These are phyloP conservation scores for Galerina marginata DNA, from an alignment of 768 basidiomycete genomes.

Conservation along the genomic window DNA sequence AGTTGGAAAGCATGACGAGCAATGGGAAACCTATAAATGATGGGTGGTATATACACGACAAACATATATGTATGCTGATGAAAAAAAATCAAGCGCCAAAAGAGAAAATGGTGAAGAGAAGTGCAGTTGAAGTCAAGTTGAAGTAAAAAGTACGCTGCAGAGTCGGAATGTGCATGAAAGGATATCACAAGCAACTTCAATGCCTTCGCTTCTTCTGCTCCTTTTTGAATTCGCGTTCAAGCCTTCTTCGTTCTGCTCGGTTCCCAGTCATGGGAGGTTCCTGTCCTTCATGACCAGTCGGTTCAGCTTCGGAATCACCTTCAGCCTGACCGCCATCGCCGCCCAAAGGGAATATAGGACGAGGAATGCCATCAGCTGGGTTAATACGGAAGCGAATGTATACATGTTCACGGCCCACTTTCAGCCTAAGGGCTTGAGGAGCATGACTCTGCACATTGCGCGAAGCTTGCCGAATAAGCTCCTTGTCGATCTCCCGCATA, in stretches of 20 bases:
- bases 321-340: slow-evolving; percentile 13
- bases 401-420: slow-evolving; percentile 21
- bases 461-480: slow-evolving; percentile 22
- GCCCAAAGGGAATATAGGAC: background rate
- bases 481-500: slow-evolving; percentile 23
- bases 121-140: no score
- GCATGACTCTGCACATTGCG: slow-evolving; percentile 13
- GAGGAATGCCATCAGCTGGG: slow-evolving; percentile 8
- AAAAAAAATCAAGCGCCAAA: no score
- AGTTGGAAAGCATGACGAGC: no score
- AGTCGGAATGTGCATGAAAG: no score
- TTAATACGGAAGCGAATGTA: slow-evolving; percentile 9
- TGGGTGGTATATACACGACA: no score
- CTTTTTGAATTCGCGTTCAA: slow-evolving; percentile 17
- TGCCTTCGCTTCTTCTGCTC: slow-evolving; percentile 16
- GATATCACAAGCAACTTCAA: no score
- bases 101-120: no score
- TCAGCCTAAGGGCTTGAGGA: slow-evolving; percentile 16
- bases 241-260: slow-evolving; percentile 20
- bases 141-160: no score
- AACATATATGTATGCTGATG: no score
- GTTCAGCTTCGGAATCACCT: background rate
- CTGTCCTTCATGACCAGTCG: background rate
- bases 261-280: slow-evolving; percentile 10
- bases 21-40: no score